These are phyloP conservation scores for Wallemia ichthyophaga DNA, from an alignment of 1,284 basidiomycete genomes.

Conservation along the genomic window DNA sequence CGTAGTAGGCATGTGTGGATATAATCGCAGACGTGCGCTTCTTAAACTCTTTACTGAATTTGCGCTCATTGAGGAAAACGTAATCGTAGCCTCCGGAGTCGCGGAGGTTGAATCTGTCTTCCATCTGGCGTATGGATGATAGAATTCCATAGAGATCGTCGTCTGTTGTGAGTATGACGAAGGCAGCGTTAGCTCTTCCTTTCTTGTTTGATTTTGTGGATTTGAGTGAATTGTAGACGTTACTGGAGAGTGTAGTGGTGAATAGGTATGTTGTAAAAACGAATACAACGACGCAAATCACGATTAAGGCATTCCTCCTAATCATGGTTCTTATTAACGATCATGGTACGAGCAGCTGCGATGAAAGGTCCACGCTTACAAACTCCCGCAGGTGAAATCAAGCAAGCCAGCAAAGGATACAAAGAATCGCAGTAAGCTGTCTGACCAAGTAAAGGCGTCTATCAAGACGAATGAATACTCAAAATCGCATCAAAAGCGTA, in stretches of 20 bases:
- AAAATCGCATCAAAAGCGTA: constrained; percentile 35
- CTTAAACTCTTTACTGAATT: not conserved
- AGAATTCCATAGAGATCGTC: not conserved
- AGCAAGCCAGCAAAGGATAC: not conserved
- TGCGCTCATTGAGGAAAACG: not conserved
- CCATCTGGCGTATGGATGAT: not conserved
- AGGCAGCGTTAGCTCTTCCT: not conserved
- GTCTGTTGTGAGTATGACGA: not conserved
- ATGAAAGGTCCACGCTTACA: too few species aligned
- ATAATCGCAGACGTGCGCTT: constrained; percentile 31
- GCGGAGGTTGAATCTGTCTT: not conserved
- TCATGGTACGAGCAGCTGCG: too few species aligned
- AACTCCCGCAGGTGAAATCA: too few species aligned
- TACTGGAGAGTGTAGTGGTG: not conserved
- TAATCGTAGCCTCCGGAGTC: not conserved
- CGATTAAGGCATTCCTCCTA: too few species aligned
- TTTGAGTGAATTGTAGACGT: too few species aligned
- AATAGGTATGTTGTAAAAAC: not conserved
- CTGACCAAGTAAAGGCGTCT: constrained; percentile 3
- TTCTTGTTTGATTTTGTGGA: not conserved
- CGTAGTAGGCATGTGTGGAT: constrained; percentile 38
- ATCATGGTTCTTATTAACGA: too few species aligned
- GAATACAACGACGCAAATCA: too few species aligned
- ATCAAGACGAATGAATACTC: constrained; percentile 21
- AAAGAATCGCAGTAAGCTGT: constrained; percentile 2